Evolutionary conservation across 1,139 yeast species (phyloP).

Genomic region (Williopsis jadinii): DNA sequence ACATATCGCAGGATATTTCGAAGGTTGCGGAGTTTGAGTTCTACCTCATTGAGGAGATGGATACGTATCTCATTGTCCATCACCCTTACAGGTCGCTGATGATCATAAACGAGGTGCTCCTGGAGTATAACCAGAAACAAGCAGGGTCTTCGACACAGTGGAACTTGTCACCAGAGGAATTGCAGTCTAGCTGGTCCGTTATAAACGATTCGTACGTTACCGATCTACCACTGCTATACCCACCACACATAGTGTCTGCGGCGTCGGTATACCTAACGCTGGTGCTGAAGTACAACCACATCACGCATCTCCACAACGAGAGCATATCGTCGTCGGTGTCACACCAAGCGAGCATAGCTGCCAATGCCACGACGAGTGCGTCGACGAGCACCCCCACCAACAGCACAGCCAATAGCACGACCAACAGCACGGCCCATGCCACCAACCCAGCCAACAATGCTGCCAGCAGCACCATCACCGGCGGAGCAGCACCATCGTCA

Average conservation of each 20-base stretch:
- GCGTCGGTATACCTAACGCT: constrained; percentile 73
- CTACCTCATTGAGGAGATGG: constrained; percentile 84
- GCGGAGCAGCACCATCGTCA: not conserved
- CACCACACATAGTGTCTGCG: constrained; percentile 88
- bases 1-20: constrained; percentile 84
- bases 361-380: not conserved
- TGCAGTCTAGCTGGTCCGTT: constrained; percentile 84
- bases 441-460: not conserved
- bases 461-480: not conserved
- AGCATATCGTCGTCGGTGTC: not conserved
- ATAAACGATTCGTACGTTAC: constrained; percentile 87
- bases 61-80: constrained; percentile 70
- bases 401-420: not conserved
- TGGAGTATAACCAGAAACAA: constrained; percentile 24
- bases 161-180: constrained; percentile 46
- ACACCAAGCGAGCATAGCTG: not conserved
- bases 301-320: constrained; percentile 10
- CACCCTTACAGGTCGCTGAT: constrained; percentile 81
- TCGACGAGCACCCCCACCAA: not conserved
- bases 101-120: constrained; percentile 46
- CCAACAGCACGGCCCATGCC: not conserved
- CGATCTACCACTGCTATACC: constrained; percentile 71
- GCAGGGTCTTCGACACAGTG: not conserved
- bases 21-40: constrained; percentile 96
- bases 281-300: constrained; percentile 41